Evolutionary conservation across 768 basidiomycete genomes (phyloP), one percentile per base, ranked within the genome.

Genomic region (Xerocomellus dryophilus): DNA sequence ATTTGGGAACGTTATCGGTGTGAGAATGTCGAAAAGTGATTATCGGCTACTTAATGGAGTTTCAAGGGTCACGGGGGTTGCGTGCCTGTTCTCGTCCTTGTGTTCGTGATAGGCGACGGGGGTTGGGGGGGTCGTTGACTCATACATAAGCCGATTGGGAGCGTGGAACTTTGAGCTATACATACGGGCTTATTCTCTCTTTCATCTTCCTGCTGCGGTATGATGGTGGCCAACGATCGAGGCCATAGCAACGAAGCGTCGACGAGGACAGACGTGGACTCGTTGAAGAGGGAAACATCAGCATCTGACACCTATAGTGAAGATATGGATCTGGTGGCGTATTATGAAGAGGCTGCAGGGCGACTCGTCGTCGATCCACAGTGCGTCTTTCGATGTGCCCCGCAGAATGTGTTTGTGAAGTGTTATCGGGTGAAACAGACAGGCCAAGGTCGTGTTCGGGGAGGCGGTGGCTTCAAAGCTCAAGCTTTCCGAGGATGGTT

Each of bases 311-410:
- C 8, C 3, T 46, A 29, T 2, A 23, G 4, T 5, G 43, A 52
- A 21, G 66, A 66, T 5, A 44, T 78, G 11, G 73, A 78, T 53
- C 55, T 77, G 35, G 47, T 64, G 21, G 50, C 65, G 0, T 82
- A 80, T 53, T 82, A 85, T 44, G 83, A 85, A 56, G 65, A 74
- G 11, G 71, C 73, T 54, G 82, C 81, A 1, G 85, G 84, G 10
- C 74, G 84, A 18, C 69, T 86, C 39, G 80, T 86, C 47, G 71
- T 86, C 12, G 83, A 86, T 65, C 83, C 84, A 12, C 69, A 74
- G 84, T 83, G 53, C 20, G 81, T 75, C 31, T 31, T 20, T 8
- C 10, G 3, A 5, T 18, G 5, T 7, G 9, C 23, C 27, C 2
- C 14, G 35, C 8, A 17, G 27, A 20, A 27, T n/a, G 17, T 7